Conservation (phyloP, 495 filamentous ascomycete genomes). For the Penicillium cosmopolitanum region DNA sequence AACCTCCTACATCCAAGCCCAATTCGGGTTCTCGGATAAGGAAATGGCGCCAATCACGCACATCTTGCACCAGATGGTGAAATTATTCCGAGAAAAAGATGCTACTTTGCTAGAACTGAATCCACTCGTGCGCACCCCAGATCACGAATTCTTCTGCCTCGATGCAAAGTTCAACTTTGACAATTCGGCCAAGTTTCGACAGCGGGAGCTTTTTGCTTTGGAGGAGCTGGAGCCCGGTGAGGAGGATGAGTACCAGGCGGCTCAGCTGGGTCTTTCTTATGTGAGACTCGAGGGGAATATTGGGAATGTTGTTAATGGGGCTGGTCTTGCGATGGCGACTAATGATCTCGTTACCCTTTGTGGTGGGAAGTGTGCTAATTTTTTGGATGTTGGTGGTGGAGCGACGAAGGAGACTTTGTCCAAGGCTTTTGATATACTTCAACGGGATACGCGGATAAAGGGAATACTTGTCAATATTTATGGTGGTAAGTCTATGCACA, state of each 20-base stretch:
- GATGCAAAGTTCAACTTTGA: slow-evolving; percentile 40
- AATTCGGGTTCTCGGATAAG: slow-evolving; percentile 27
- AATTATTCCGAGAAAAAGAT: slow-evolving; percentile 37
- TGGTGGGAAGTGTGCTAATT: slow-evolving; percentile 38
- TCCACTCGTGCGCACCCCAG: slow-evolving; percentile 32
- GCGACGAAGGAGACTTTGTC: slow-evolving; percentile 33
- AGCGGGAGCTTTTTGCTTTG: slow-evolving; percentile 28
- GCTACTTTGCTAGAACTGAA: slow-evolving; percentile 41
- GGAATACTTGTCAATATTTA: slow-evolving; percentile 38
- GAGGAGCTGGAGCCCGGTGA: slow-evolving; percentile 24
- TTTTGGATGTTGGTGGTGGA: slow-evolving; percentile 36
- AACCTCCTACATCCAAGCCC: slow-evolving; percentile 25
- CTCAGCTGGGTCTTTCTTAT: slow-evolving; percentile 32
- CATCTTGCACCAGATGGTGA: slow-evolving; percentile 31
- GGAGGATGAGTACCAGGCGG: slow-evolving; percentile 27
- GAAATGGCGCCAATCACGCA: slow-evolving; percentile 27
- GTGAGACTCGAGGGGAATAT: slow-evolving; percentile 38
- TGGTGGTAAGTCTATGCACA: slow-evolving; percentile 27
- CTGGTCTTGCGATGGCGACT: slow-evolving; percentile 41
- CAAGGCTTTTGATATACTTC: slow-evolving; percentile 36
- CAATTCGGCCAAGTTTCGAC: slow-evolving; percentile 30
- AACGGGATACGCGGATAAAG: slow-evolving; percentile 25
- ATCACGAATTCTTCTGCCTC: slow-evolving; percentile 31
- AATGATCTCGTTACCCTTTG: slow-evolving; percentile 35
- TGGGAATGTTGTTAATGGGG: slow-evolving; percentile 41